Conservation (phyloP, 768 basidiomycete genomes). For the Gelatoporia subvermispora region DNA sequence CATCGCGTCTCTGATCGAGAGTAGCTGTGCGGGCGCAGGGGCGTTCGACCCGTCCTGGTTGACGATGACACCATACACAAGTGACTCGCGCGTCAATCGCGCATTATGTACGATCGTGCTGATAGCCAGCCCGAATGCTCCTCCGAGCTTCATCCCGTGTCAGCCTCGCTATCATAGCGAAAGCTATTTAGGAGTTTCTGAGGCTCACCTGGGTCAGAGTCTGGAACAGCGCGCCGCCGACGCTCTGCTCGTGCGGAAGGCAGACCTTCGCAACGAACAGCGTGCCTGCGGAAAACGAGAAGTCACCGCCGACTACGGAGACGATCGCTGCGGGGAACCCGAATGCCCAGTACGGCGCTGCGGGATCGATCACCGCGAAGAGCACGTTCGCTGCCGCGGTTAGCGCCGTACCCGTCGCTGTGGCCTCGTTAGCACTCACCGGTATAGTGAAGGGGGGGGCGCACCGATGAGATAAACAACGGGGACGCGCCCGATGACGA, state of each 20-base stretch:
- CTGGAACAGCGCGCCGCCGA: slow-evolving; percentile 75
- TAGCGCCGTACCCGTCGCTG: slow-evolving; percentile 51
- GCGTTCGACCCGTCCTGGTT: slow-evolving; percentile 25
- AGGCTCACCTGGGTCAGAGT: slow-evolving; percentile 64
- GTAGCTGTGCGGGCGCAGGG: slow-evolving; percentile 35
- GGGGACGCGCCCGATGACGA: slow-evolving; percentile 51
- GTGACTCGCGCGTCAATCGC: slow-evolving; percentile 32
- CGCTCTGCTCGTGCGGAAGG: slow-evolving; percentile 65
- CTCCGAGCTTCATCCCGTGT: slow-evolving; percentile 46
- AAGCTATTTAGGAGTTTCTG: no score
- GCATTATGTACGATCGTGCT: slow-evolving; percentile 67
- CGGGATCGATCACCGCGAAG: slow-evolving; percentile 62
- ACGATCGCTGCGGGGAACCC: slow-evolving; percentile 65
- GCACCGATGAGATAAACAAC: slow-evolving; percentile 55
- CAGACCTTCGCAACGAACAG: slow-evolving; percentile 70
- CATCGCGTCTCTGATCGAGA: slow-evolving; percentile 56
- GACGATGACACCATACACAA: slow-evolving; percentile 27
- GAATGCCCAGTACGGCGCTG: slow-evolving; percentile 65
- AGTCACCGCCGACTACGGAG: slow-evolving; percentile 72
- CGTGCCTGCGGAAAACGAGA: slow-evolving; percentile 68
- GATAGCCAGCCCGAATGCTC: slow-evolving; percentile 64
- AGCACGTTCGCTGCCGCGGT: slow-evolving; percentile 57
- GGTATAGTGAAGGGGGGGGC: no score
- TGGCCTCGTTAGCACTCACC: neutral
- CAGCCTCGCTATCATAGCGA: no score